Base-by-base conservation (phyloP, 306 rosid genomes). In the Comarum palustre region DNA sequence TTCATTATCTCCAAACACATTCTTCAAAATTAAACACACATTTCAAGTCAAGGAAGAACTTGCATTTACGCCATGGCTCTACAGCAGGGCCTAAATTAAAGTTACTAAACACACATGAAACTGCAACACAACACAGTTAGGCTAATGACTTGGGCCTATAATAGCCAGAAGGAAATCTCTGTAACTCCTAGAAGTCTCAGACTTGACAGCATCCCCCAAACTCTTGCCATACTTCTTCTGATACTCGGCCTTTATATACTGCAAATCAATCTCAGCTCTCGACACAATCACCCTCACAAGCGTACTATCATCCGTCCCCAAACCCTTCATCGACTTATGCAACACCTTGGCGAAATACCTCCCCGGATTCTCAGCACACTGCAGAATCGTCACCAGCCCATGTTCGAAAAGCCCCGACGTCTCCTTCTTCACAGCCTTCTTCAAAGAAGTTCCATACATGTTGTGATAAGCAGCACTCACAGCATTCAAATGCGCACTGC, bases 251-350 rank as follows among this genome's bases (percentile, higher is more conserved):
- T 93, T 93, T 69, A 90, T 87, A 46, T 88, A 87, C 79, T 77
- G 96, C 86, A 93, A 80, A 78, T 93, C 98, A 2, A 86, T 80
- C 79, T 93, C 96, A 29, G 89, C 61, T 74, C 98, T 93, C n/a
- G 98, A 84, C 58, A 90, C 89, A 73, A 90, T 79, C 52, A 89
- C 88, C 79, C 92, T 86, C 71, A 87, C 50, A 4, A 92, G 88
- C 4, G 83, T 87, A 6, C 66, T n/a, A 77, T 93, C 96, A 61
- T 87, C 73, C 0, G 96, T 92, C 66, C 98, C 98, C 75, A 90
- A 14, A 29, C 98, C 96, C 75, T 87, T 87, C 96, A 92, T 92
- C 0, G 98, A 82, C 74, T 84, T 82, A 22, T 38, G 76, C 76
- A 92, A 73, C 16, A 88, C 98, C 96, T 88, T 90, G 0, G 96